Evolutionary conservation across 2,329 filamentous ascomycete genomes (phyloP).

Genomic region (Cladosporium cucumerinum): DNA sequence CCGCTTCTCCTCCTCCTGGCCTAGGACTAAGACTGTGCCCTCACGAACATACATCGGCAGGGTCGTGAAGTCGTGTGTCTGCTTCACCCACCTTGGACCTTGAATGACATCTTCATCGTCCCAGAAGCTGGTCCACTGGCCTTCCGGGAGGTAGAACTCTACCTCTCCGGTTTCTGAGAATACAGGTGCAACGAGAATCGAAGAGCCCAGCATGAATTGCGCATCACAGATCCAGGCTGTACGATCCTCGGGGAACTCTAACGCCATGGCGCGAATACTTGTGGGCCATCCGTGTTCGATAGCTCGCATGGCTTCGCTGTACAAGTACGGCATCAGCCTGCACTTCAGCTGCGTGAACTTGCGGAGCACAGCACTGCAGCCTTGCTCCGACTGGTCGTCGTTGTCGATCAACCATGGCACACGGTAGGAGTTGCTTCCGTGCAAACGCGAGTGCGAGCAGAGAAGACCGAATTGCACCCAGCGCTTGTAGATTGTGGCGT

Average conservation of each 20-base stretch:
- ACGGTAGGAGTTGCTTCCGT: slow-evolving; percentile 67
- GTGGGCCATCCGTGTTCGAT: slow-evolving; percentile 57
- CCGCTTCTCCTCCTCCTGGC: slow-evolving; percentile 36
- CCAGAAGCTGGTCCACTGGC: slow-evolving; percentile 51
- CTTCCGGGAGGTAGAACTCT: slow-evolving; percentile 62
- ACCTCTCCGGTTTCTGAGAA: slow-evolving; percentile 62
- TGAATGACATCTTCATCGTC: slow-evolving; percentile 37
- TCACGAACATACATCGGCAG: slow-evolving; percentile 42
- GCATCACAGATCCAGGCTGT: slow-evolving; percentile 65
- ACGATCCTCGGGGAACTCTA: slow-evolving; percentile 70
- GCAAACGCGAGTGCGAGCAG: slow-evolving; percentile 66
- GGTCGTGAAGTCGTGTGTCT: slow-evolving; percentile 40
- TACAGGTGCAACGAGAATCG: slow-evolving; percentile 61
- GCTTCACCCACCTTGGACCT: slow-evolving; percentile 45
- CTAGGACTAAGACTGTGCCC: slow-evolving; percentile 40
- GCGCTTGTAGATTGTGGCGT: slow-evolving; percentile 66
- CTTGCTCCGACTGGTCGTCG: slow-evolving; percentile 51
- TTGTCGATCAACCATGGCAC: slow-evolving; percentile 72
- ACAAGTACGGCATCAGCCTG: slow-evolving; percentile 57
- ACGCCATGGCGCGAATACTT: slow-evolving; percentile 59
- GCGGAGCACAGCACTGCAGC: slow-evolving; percentile 53
- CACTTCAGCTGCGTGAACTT: slow-evolving; percentile 54
- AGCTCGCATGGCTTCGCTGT: slow-evolving; percentile 50
- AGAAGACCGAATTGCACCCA: slow-evolving; percentile 75
- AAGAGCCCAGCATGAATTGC: slow-evolving; percentile 70